A percentile compares a stretch with the other conserved stretches of the same genome.
phyloP scores from a whole-genome alignment of 768 basidiomycete genomes.

The Naganishia kalamii region DNA sequence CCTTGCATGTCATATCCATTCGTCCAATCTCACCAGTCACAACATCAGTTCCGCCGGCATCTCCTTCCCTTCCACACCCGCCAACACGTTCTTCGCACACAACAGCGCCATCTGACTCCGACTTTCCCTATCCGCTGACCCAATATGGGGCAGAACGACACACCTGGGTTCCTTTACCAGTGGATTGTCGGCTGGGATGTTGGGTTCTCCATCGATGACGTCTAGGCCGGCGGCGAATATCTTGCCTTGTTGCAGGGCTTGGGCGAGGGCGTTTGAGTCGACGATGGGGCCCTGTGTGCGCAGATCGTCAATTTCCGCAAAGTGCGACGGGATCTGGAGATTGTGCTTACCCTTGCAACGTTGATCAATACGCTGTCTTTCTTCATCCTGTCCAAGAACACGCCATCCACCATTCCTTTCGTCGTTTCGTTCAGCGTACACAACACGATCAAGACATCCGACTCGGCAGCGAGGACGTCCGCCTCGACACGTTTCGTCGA shows the following conservation, averaged over 20 bases:
- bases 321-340: background rate
- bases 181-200: constrained; percentile 65
- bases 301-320: background rate
- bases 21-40: background rate
- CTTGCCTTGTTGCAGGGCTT: constrained; percentile 66
- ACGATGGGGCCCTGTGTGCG: constrained; percentile 61
- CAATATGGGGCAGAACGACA: constrained; percentile 82
- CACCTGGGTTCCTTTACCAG: constrained; percentile 71
- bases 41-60: background rate
- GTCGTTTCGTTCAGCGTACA: constrained; percentile 53
- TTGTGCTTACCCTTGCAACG: constrained; percentile 56
- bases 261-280: constrained; percentile 79
- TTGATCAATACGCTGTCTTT: constrained; percentile 75
- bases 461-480: constrained; percentile 64
- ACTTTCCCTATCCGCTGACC: constrained; percentile 79
- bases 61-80: background rate
- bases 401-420: constrained; percentile 63
- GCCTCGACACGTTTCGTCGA: constrained; percentile 57
- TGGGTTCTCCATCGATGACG: constrained; percentile 87
- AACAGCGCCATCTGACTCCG: constrained; percentile 72
- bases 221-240: constrained; percentile 91
- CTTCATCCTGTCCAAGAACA: constrained; percentile 79
- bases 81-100: constrained; percentile 38
- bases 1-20: too few species aligned
- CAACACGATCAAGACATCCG: constrained; percentile 79